Conservation (phyloP, 208 protist species). For the Novymonas esmeraldas region DNA sequence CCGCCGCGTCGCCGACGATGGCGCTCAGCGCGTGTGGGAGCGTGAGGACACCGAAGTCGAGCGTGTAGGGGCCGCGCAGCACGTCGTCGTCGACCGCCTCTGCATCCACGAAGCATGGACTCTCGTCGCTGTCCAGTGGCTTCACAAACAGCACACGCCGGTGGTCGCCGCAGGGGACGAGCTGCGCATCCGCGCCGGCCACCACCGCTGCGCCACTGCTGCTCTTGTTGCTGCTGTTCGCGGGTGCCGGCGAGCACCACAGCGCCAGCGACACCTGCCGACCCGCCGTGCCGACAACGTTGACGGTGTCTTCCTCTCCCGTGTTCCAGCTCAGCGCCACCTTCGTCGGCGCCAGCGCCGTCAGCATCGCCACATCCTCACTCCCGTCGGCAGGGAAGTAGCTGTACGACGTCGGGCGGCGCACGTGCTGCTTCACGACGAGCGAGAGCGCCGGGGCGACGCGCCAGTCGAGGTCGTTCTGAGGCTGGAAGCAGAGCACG, state of each 20-base stretch:
- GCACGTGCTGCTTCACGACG: conserved; percentile 43
- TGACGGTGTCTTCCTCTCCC: conserved; percentile 40
- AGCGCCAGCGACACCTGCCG: conserved; percentile 58
- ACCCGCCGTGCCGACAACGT: conserved; percentile 63
- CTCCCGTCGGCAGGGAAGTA: conserved; percentile 75
- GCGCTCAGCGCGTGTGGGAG: conserved; percentile 48
- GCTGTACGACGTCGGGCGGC: conserved; percentile 43
- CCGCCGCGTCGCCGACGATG: conserved; percentile 18
- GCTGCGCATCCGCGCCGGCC: conserved; percentile 9
- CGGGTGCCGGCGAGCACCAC: conserved; percentile 36
- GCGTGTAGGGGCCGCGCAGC: conserved; percentile 57
- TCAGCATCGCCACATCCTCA: conserved; percentile 54
- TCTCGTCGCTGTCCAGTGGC: conserved; percentile 60
- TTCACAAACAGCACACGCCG: conserved; percentile 73
- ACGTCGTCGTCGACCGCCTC: conserved; percentile 42
- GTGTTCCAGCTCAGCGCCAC: conserved; percentile 56
- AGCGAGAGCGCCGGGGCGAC: conserved; percentile 45
- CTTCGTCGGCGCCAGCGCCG: conserved; percentile 62
- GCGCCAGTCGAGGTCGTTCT: conserved; percentile 50
- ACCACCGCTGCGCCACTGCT: conserved; percentile 6
- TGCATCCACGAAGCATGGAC: conserved; percentile 70
- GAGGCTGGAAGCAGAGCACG: conserved; percentile 70
- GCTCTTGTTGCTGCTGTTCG: conserved; percentile 7
- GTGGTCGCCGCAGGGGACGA: conserved; percentile 57
- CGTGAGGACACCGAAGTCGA: conserved; percentile 58